A percentile compares a stretch with the other conserved stretches of the same genome.
Conservation (phyloP, 768 basidiomycete genomes). For the Serendipita vermifera region DNA sequence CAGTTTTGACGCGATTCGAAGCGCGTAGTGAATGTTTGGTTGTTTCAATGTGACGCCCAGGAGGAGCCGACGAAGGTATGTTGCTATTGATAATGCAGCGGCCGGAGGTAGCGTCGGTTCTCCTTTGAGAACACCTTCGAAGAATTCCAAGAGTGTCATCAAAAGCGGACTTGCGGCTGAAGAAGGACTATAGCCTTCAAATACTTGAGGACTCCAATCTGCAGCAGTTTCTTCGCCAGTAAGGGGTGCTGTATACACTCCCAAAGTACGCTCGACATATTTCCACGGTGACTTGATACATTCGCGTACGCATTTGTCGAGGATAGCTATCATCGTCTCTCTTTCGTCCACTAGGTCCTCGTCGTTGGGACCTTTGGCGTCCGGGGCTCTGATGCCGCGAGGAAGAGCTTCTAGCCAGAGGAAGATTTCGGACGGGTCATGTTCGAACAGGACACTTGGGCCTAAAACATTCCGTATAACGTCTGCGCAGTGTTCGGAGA, state of each 20-base stretch:
- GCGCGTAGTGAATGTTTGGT: constrained; percentile 30
- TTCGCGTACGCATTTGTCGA: constrained; percentile 78
- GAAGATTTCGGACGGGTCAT: constrained; percentile 52
- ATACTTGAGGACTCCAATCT: constrained; percentile 6
- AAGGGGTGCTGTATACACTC: too few species aligned
- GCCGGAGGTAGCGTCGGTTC: constrained; percentile 40
- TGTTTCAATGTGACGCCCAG: constrained; percentile 45
- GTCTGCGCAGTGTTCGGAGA: constrained; percentile 35
- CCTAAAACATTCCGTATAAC: constrained; percentile 57
- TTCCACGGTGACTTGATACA: constrained; percentile 73
- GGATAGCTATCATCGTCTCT: constrained; percentile 40
- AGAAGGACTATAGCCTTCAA: constrained; percentile 6
- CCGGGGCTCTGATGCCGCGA: constrained; percentile 17
- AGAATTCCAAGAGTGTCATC: constrained; percentile 68
- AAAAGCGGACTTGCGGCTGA: constrained; percentile 54
- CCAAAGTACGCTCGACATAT: constrained; percentile 61
- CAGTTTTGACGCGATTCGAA: constrained; percentile 26
- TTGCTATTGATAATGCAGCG: constrained; percentile 47
- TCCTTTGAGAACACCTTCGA: constrained; percentile 50
- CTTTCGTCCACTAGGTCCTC: constrained; percentile 36
- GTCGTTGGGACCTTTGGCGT: constrained; percentile 38
- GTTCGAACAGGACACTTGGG: constrained; percentile 66
- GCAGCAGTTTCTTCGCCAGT: neutral
- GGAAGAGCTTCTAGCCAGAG: constrained; percentile 67
- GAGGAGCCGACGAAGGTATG: constrained; percentile 52